A percentile compares a stretch with the other conserved stretches of the same genome.
Conservation (phyloP, 495 filamentous ascomycete species). For the Talaromyces stipitatus region DNA sequence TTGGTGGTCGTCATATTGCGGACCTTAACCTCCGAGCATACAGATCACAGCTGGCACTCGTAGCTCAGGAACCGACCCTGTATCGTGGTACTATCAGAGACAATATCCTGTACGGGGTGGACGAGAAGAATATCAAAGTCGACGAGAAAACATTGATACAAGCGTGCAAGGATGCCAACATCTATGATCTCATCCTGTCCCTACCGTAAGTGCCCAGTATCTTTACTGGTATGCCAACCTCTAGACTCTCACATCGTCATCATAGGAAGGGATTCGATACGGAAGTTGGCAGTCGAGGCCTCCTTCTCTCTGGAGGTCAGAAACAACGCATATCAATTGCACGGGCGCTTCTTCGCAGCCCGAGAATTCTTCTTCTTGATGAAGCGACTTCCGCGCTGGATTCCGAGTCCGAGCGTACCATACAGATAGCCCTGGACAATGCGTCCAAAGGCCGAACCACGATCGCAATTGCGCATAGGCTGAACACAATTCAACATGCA, state of each 20-base stretch:
- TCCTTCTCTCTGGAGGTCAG: slow-evolving; percentile 56
- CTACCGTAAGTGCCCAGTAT: slow-evolving; percentile 34
- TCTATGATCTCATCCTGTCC: slow-evolving; percentile 53
- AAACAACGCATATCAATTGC: slow-evolving; percentile 62
- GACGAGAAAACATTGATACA: slow-evolving; percentile 25
- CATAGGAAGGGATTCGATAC: slow-evolving; percentile 51
- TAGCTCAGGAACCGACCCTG: slow-evolving; percentile 72
- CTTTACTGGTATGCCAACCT: background rate
- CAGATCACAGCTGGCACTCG: slow-evolving; percentile 10
- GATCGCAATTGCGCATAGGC: slow-evolving; percentile 56
- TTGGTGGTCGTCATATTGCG: slow-evolving; percentile 50
- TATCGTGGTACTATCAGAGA: slow-evolving; percentile 82
- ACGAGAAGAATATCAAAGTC: slow-evolving; percentile 15
- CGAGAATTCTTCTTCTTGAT: slow-evolving; percentile 56
- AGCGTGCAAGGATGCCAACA: slow-evolving; percentile 52
- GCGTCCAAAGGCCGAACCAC: slow-evolving; percentile 41
- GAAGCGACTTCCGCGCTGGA: slow-evolving; percentile 64
- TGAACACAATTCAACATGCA: slow-evolving; percentile 62
- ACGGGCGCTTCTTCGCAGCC: slow-evolving; percentile 55
- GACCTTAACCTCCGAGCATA: slow-evolving; percentile 49
- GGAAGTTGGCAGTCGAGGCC: slow-evolving; percentile 46
- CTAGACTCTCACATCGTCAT: background rate
- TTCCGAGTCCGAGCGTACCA: slow-evolving; percentile 52
- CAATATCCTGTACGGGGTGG: slow-evolving; percentile 48
- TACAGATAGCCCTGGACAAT: slow-evolving; percentile 54